Base-by-base conservation (phyloP, 345 rosid species). In the Ceriops tagal region DNA sequence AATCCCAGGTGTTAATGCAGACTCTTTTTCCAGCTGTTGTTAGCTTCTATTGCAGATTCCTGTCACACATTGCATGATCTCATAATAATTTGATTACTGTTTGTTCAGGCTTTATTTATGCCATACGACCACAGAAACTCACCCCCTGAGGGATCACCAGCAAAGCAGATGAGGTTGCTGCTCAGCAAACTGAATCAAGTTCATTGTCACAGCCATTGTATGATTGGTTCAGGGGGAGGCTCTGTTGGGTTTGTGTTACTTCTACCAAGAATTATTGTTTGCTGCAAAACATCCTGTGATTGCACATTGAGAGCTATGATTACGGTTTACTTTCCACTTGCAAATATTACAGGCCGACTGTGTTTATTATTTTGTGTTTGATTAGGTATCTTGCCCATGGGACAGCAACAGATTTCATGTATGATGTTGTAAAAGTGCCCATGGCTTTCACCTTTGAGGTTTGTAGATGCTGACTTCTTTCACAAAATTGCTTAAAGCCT, bases 381-480 rank as follows among this genome's bases (percentile, higher is more conserved):
- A 61, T 51, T 78, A 93, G 98, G 88, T 92, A 95, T 81, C 78
- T 95, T 67, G 99, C 99, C 6, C 99, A 96, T 71, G 98, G 99
- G 60, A 92, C 98, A 31, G 97, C 98, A 61, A 92, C 99, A 15
- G 99, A 96, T 80, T 96, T 86, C 84, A 92, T 96, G 85, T 90
- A 86, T 49, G 96, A 92, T 27, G 74, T 92, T 73, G 85, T 81
- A 19, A 87, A 77, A 82, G 92, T 84, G 67, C 99, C 99, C 27
- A 88, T 92, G 98, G 91, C 98, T 68, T 96, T 92, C 83, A 92
- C 98, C 80, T 96, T 96, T 64, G 99, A 95, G 99, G 99, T 92
- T 64, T 77, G 87, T 77, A 67, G 59, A 70, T 78, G 67, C 28
- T 18, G 75, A 32, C 43, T 58, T 62, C 55, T 70, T 73, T 64